Evolutionary conservation across 2,329 filamentous ascomycete species (phyloP).

Genomic region (Penicillium sp.): DNA sequence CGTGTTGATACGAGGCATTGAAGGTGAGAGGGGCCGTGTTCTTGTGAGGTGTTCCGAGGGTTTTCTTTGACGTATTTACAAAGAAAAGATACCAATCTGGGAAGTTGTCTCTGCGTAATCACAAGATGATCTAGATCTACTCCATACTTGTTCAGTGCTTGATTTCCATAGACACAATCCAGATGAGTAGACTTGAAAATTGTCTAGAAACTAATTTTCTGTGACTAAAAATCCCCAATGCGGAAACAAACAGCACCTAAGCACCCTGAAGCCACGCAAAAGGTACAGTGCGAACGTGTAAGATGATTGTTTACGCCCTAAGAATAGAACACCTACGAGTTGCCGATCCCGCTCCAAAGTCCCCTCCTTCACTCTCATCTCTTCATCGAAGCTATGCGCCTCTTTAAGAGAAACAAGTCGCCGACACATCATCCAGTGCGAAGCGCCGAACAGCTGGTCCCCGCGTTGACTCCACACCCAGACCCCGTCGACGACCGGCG

Average conservation of each 20-base stretch:
- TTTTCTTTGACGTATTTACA: background rate
- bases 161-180: no score
- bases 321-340: background rate
- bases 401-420: slow-evolving; percentile 27
- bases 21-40: background rate
- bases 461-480: slow-evolving; percentile 20
- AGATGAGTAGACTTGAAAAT: no score
- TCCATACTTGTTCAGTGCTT: no score
- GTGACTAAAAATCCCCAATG: no score
- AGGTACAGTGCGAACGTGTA: background rate
- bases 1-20: background rate
- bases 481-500: slow-evolving; percentile 11
- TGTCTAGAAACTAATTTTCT: no score
- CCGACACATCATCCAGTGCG: slow-evolving; percentile 16
- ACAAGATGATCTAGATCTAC: no score
- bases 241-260: no score
- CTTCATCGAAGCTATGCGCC: slow-evolving; percentile 23
- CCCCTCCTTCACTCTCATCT: background rate
- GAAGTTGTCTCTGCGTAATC: no score
- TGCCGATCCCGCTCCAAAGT: background rate
- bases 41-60: background rate
- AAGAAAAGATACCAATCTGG: no score
- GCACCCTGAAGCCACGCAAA: background rate
- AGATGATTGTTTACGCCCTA: slow-evolving; percentile 6
- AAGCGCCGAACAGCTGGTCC: slow-evolving; percentile 24